These are phyloP conservation scores for Eutrema salsugineum DNA, from an alignment of 441 rosid species.

Conservation along the genomic window DNA sequence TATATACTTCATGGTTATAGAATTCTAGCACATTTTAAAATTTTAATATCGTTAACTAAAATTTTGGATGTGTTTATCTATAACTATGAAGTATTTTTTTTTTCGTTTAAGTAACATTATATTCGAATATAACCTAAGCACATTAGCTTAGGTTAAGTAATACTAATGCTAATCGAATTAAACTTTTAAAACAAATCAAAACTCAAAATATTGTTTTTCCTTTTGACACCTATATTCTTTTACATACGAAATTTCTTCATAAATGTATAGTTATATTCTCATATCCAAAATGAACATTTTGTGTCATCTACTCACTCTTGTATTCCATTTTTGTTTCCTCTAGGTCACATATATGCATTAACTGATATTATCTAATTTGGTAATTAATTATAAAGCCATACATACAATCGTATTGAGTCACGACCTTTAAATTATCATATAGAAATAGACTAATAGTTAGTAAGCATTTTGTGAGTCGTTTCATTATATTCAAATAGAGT, in stretches of 20 bases:
- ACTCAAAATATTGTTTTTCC: not conserved
- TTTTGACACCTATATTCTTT: not conserved
- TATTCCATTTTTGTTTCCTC: not conserved
- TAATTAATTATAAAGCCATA: not conserved
- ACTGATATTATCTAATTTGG: not conserved
- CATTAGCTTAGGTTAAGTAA: too few species aligned
- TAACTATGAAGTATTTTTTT: too few species aligned
- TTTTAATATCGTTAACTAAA: too few species aligned
- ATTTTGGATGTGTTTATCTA: too few species aligned
- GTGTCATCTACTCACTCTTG: not conserved
- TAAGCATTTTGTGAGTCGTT: not conserved
- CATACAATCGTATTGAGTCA: not conserved
- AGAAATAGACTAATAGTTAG: not conserved
- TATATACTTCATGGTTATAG: too few species aligned
- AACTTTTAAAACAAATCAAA: not conserved
- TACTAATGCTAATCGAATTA: not conserved
- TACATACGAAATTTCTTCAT: not conserved
- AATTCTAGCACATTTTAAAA: too few species aligned
- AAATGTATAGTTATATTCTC: not conserved
- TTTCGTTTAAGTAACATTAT: too few species aligned
- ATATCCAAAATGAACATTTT: not conserved
- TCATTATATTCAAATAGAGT: not conserved
- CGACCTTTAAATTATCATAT: not conserved
- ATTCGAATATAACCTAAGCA: too few species aligned
- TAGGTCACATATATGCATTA: not conserved